A percentile compares a stretch with the other conserved stretches of the same genome.
phyloP scores from a whole-genome alignment of 2,329 filamentous ascomycete species.

The Xylaria arbuscula region DNA sequence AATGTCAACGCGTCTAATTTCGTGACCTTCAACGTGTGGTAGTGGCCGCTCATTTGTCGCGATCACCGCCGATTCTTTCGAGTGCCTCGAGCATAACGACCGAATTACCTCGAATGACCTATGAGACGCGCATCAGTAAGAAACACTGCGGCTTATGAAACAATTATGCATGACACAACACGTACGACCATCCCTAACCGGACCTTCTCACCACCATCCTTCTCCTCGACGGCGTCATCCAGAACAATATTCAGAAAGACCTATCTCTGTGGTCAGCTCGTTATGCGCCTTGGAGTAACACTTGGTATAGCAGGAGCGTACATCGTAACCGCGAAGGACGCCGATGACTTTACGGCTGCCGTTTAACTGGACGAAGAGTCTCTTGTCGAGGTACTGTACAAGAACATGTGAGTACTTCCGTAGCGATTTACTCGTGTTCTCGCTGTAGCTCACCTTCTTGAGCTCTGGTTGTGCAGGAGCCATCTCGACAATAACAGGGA shows the following conservation, averaged over 20 bases:
- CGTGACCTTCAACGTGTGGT: constrained; percentile 24
- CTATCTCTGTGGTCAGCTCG: constrained; percentile 59
- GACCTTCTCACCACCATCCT: constrained; percentile 88
- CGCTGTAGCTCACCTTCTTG: constrained; percentile 78
- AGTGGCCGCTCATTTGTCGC: constrained; percentile 48
- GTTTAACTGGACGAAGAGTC: constrained; percentile 96
- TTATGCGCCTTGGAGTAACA: neutral
- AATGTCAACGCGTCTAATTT: constrained; percentile 39
- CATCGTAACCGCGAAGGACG: constrained; percentile 94
- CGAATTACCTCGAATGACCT: constrained; percentile 97
- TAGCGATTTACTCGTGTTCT: constrained; percentile 14
- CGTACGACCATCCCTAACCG: constrained; percentile 91
- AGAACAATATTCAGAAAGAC: constrained; percentile 98
- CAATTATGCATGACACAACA: constrained; percentile 41
- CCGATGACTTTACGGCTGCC: constrained; percentile 98
- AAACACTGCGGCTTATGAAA: neutral
- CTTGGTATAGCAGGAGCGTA: constrained; percentile 57
- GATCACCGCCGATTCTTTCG: constrained; percentile 73
- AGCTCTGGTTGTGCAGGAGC: constrained; percentile 98
- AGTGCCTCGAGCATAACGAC: constrained; percentile 96
- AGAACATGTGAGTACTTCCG: constrained; percentile 34
- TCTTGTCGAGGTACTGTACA: constrained; percentile 95
- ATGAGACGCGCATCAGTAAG: constrained; percentile 43
- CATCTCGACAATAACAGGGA: constrained; percentile 70
- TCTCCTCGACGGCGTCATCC: constrained; percentile 96